Percentiles rank a stretch among this genome's conserved stretches.
Conservation (phyloP, 2,329 filamentous ascomycete genomes). For the Coniella lustricola region DNA sequence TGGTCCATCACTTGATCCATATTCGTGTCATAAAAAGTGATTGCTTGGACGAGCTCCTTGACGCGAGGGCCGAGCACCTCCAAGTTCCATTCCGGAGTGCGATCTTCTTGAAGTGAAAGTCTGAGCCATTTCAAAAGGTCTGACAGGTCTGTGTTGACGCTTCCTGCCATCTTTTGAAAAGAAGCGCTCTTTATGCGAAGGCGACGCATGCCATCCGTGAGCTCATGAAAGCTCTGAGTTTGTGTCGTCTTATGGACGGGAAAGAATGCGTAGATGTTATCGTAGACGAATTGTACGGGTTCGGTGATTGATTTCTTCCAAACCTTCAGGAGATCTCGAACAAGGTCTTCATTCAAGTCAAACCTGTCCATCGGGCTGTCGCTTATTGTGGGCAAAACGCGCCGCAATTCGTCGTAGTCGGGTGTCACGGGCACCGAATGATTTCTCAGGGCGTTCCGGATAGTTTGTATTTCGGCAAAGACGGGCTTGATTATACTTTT, state of each 20-base stretch:
- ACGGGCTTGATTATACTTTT: slow-evolving; percentile 19
- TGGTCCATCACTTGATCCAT: slow-evolving; percentile 3
- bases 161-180: too few relatives aligned
- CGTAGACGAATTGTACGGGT: slow-evolving; percentile 7
- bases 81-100: slow-evolving; percentile 1
- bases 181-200: background rate
- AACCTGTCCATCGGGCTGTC: background rate
- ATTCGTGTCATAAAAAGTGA: slow-evolving; percentile 9
- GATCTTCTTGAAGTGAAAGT: background rate
- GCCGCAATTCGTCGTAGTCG: background rate
- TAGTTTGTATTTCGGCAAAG: slow-evolving; percentile 9
- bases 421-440: background rate
- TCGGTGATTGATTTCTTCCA: slow-evolving; percentile 14
- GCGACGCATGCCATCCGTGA: slow-evolving; percentile 6
- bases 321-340: slow-evolving; percentile 14
- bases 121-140: slow-evolving; percentile 4
- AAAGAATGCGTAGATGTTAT: slow-evolving; percentile 13
- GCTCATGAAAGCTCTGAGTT: slow-evolving; percentile 2
- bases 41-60: slow-evolving; percentile 3
- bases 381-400: background rate
- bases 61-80: slow-evolving; percentile 4
- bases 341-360: slow-evolving; percentile 1
- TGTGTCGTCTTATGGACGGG: background rate
- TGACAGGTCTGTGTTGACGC: slow-evolving; percentile 8
- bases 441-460: slow-evolving; percentile 3